Conservation (phyloP, 371 early-diverging fungal species). For the Zychaea mexicana region DNA sequence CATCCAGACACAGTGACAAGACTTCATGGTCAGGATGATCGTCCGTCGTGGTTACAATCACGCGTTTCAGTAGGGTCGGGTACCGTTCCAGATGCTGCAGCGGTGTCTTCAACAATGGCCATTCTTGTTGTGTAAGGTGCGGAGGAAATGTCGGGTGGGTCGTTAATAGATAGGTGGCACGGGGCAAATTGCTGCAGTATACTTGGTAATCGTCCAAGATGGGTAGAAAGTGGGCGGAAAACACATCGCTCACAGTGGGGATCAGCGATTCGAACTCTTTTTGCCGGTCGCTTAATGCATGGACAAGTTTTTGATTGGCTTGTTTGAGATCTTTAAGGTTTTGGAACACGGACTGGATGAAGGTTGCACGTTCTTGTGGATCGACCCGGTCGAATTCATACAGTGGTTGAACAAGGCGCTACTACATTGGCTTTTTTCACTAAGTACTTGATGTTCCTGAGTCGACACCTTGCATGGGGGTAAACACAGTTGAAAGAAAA, state of each 20-base stretch:
- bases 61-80: neutral
- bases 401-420: neutral
- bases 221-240: neutral
- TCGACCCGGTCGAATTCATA: neutral
- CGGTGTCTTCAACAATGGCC: neutral
- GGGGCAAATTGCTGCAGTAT: neutral
- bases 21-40: neutral
- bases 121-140: neutral
- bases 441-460: neutral
- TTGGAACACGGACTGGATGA: neutral
- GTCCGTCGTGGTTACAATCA: neutral
- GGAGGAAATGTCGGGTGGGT: neutral
- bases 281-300: neutral
- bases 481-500: neutral
- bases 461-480: neutral
- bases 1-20: neutral
- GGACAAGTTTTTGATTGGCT: neutral
- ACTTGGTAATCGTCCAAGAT: neutral
- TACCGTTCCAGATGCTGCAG: constrained; percentile 1
- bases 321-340: neutral
- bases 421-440: neutral
- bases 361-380: neutral
- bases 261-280: neutral
- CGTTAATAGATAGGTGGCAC: neutral
- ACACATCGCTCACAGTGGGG: neutral